These are phyloP conservation scores for Salicornia ramosissima DNA, from an alignment of 148 eudicot species.

Conservation along the genomic window DNA sequence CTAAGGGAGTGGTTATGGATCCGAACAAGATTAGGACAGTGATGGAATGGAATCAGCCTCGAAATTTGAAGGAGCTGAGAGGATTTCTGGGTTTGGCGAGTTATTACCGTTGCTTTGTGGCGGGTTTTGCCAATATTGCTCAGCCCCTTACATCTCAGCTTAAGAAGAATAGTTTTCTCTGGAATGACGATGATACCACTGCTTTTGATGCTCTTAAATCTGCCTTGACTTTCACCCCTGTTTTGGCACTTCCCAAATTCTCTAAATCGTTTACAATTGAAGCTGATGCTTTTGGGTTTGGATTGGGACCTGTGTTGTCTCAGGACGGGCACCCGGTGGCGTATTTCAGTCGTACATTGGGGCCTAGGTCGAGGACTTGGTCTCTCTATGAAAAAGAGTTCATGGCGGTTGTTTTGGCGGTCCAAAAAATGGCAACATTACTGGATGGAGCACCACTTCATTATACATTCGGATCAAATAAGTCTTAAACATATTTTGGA, in stretches of 20 bases:
- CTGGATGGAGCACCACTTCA: not conserved
- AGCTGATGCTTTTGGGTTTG: not conserved
- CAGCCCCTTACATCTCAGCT: too few relatives aligned
- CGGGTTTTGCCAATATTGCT: too few relatives aligned
- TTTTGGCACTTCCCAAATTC: not conserved
- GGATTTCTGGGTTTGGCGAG: conserved; percentile 3
- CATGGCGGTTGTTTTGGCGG: not conserved
- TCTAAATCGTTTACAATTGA: not conserved
- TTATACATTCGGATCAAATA: not conserved
- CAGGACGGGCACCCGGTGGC: not conserved
- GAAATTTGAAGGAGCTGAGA: not conserved
- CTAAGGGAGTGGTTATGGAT: not conserved
- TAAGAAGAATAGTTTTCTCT: not conserved
- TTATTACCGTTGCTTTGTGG: too few relatives aligned
- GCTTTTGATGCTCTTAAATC: not conserved
- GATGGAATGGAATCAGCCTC: not conserved
- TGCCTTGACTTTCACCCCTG: not conserved
- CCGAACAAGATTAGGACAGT: not conserved
- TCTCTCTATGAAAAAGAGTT: not conserved
- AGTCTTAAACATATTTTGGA: too few relatives aligned
- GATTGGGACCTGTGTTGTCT: not conserved
- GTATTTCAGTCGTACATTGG: not conserved
- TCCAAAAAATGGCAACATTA: not conserved
- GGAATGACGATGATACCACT: not conserved
- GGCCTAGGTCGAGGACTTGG: not conserved